Conservation (phyloP, 2,329 filamentous ascomycete genomes). For the Sordariomycetes sp. region DNA sequence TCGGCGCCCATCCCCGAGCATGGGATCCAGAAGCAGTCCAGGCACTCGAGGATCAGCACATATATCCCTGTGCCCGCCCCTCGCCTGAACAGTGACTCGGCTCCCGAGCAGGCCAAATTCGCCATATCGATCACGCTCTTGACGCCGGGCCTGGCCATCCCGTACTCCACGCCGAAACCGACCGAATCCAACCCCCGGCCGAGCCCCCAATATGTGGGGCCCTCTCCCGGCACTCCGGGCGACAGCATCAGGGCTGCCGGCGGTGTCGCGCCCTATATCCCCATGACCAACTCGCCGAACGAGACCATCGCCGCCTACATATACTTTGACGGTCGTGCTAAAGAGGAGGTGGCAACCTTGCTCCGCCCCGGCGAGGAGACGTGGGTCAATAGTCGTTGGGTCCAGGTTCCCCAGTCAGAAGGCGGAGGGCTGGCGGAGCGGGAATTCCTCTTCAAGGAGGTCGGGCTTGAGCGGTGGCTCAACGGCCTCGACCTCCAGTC, state of each 20-base stretch:
- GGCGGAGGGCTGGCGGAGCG: slow-evolving; percentile 90
- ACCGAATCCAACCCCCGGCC: slow-evolving; percentile 66
- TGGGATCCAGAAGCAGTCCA: slow-evolving; percentile 87
- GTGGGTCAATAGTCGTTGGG: slow-evolving; percentile 98
- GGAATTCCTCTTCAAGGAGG: slow-evolving; percentile 94
- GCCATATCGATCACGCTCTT: slow-evolving; percentile 96
- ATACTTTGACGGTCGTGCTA: slow-evolving; percentile 89
- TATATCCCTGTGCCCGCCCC: slow-evolving; percentile 94
- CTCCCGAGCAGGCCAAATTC: slow-evolving; percentile 88
- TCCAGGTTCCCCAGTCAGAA: slow-evolving; percentile 81
- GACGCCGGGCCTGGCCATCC: slow-evolving; percentile 76
- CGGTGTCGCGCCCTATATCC: slow-evolving; percentile 72
- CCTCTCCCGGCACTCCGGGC: slow-evolving; percentile 39
- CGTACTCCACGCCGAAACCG: slow-evolving; percentile 80
- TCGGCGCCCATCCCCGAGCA: slow-evolving; percentile 77
- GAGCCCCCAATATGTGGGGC: slow-evolving; percentile 68
- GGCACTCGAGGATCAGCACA: slow-evolving; percentile 82
- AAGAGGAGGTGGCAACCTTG: slow-evolving; percentile 94
- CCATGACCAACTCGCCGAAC: slow-evolving; percentile 83
- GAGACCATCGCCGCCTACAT: slow-evolving; percentile 98
- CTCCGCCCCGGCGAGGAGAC: slow-evolving; percentile 90
- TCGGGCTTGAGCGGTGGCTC: slow-evolving; percentile 89
- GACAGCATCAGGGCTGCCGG: slow-evolving; percentile 34
- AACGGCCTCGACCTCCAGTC: slow-evolving; percentile 93
- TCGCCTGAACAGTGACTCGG: slow-evolving; percentile 48